phyloP scores from a whole-genome alignment of 2,329 filamentous ascomycete species.

The Cladobotryum mycophilum region DNA sequence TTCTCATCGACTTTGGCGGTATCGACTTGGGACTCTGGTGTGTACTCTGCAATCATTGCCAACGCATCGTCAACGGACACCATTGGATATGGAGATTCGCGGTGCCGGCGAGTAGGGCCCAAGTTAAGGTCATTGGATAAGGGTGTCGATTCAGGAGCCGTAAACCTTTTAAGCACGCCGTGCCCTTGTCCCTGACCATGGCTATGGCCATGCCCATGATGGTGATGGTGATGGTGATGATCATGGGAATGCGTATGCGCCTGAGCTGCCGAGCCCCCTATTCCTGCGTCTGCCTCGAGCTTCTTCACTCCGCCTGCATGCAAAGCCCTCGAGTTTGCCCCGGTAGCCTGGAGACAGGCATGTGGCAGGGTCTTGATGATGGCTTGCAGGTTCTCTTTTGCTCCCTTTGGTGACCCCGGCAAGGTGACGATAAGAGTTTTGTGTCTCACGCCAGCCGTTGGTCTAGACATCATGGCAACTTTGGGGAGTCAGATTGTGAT shows the following conservation, averaged over 20 bases:
- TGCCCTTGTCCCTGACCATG: slow-evolving; percentile 49
- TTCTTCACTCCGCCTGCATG: slow-evolving; percentile 78
- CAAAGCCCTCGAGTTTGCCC: slow-evolving; percentile 70
- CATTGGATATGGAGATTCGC: slow-evolving; percentile 90
- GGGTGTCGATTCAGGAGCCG: slow-evolving; percentile 50
- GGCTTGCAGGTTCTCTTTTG: slow-evolving; percentile 85
- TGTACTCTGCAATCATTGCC: slow-evolving; percentile 62
- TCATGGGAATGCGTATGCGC: slow-evolving; percentile 26
- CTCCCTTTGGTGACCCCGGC: slow-evolving; percentile 91
- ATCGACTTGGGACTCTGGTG: slow-evolving; percentile 55
- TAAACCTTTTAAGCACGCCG: slow-evolving; percentile 66
- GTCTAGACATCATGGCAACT: slow-evolving; percentile 97
- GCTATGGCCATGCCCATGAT: slow-evolving; percentile 43
- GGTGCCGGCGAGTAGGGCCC: slow-evolving; percentile 63
- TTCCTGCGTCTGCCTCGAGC: slow-evolving; percentile 75
- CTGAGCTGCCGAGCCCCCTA: slow-evolving; percentile 31
- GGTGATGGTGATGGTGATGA: slow-evolving; percentile 30
- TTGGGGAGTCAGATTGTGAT: slow-evolving; percentile 19
- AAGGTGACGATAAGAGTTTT: slow-evolving; percentile 79
- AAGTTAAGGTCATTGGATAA: slow-evolving; percentile 56
- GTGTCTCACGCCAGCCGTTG: slow-evolving; percentile 80
- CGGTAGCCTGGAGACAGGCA: slow-evolving; percentile 84
- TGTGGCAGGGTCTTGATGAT: slow-evolving; percentile 88
- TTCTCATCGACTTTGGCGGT: slow-evolving; percentile 55
- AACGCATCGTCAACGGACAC: slow-evolving; percentile 78